Conservation (phyloP, 257 asterid genomes). For the Jasminum sambac region DNA sequence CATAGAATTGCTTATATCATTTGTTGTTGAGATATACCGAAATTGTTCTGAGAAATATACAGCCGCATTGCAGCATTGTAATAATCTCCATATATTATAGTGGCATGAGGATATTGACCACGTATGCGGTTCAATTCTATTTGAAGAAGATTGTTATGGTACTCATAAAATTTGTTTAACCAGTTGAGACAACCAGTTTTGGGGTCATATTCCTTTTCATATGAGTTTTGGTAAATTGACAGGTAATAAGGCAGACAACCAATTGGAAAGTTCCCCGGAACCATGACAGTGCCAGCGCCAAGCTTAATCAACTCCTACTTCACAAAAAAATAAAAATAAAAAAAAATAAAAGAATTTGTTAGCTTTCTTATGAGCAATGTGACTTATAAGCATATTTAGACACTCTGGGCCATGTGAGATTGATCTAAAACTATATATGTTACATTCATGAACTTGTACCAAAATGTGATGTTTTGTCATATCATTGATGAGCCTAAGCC, state of each 20-base stretch:
- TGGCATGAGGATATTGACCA: conserved; percentile 30
- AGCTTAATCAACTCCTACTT: conserved; percentile 45
- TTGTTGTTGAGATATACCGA: conserved; percentile 21
- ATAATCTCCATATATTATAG: conserved; percentile 50
- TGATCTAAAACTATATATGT: too few species aligned
- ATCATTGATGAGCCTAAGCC: too few species aligned
- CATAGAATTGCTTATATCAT: neutral
- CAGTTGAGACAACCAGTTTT: conserved; percentile 47
- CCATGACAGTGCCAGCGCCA: conserved; percentile 48
- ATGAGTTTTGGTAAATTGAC: conserved; percentile 26
- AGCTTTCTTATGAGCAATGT: too few species aligned
- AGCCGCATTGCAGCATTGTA: conserved; percentile 43
- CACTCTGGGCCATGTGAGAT: too few species aligned
- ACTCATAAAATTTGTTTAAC: conserved; percentile 36
- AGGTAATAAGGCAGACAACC: conserved; percentile 45
- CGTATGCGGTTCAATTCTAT: conserved; percentile 30
- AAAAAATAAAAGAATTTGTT: too few species aligned
- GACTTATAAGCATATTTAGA: too few species aligned
- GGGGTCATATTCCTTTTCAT: conserved; percentile 30
- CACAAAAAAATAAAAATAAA: too few species aligned
- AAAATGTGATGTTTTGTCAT: too few species aligned
- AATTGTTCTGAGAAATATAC: conserved; percentile 24
- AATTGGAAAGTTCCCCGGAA: conserved; percentile 51
- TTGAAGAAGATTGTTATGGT: conserved; percentile 37
- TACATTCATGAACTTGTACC: too few species aligned